These are phyloP conservation scores for Alternaria dauci DNA, from an alignment of 2,329 filamentous ascomycete species.

Conservation along the genomic window DNA sequence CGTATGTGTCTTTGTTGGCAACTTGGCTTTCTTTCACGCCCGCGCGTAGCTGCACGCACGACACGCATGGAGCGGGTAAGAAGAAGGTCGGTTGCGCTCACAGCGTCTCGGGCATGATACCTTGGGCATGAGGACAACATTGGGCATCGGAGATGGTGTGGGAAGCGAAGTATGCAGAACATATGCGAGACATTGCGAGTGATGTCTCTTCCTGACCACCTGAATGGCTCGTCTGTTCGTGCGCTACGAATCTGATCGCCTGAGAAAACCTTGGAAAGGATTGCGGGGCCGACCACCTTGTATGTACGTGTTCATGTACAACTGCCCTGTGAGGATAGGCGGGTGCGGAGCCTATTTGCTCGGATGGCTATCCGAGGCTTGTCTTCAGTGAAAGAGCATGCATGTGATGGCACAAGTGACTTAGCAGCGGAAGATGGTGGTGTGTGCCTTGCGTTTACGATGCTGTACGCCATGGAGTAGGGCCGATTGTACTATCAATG, in stretches of 20 bases:
- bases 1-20: background rate
- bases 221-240: conserved; percentile 2
- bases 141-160: background rate
- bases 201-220: background rate
- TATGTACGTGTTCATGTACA: conserved; percentile 7
- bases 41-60: background rate
- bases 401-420: background rate
- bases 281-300: conserved; percentile 4
- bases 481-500: conserved; percentile 12
- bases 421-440: conserved; percentile 3
- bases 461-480: conserved; percentile 19
- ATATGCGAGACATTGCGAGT: conserved; percentile 7
- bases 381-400: background rate
- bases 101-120: background rate
- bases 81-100: background rate
- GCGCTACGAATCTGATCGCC: background rate
- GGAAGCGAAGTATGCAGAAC: background rate
- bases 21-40: background rate
- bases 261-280: background rate
- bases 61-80: conserved; percentile 6
- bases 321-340: conserved; percentile 1
- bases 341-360: conserved; percentile 4
- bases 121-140: conserved; percentile 1
- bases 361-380: conserved; percentile 2
- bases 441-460: conserved; percentile 22